Evolutionary conservation across 495 filamentous ascomycete species (phyloP).

Genomic region (Immersiella caudata): DNA sequence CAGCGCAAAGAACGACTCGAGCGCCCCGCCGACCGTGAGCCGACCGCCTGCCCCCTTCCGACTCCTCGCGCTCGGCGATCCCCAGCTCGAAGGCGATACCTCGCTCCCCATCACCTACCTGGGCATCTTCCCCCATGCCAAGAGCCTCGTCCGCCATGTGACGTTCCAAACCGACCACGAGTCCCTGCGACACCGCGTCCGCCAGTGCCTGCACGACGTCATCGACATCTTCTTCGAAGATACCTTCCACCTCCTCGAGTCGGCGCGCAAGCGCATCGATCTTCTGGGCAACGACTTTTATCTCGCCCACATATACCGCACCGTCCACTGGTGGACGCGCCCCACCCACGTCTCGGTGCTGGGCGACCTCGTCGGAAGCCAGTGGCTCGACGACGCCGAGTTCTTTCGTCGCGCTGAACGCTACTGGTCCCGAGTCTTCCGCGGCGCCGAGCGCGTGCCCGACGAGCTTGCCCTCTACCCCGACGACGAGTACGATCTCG

Average conservation of each 20-base stretch:
- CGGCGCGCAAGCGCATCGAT: slow-evolving; percentile 77
- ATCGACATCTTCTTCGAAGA: slow-evolving; percentile 62
- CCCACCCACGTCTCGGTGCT: slow-evolving; percentile 90
- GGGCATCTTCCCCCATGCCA: slow-evolving; percentile 61
- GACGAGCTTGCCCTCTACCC: slow-evolving; percentile 59
- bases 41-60: slow-evolving; percentile 70
- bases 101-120: slow-evolving; percentile 67
- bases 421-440: slow-evolving; percentile 84
- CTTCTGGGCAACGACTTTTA: slow-evolving; percentile 93
- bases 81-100: slow-evolving; percentile 92
- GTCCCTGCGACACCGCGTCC: slow-evolving; percentile 50
- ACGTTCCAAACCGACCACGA: slow-evolving; percentile 46
- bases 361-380: slow-evolving; percentile 92
- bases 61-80: slow-evolving; percentile 88
- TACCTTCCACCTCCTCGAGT: slow-evolving; percentile 62
- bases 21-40: slow-evolving; percentile 27
- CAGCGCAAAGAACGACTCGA: background rate
- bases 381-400: slow-evolving; percentile 88
- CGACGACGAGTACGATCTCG: slow-evolving; percentile 52
- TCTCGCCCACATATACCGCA: slow-evolving; percentile 90
- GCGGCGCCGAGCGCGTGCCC: slow-evolving; percentile 64
- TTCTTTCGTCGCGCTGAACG: slow-evolving; percentile 70
- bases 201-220: slow-evolving; percentile 53
- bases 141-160: slow-evolving; percentile 54
- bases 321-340: slow-evolving; percentile 72